A percentile compares a stretch with the other conserved stretches of the same genome.
These are phyloP conservation scores for Amorphotheca resinae DNA, from an alignment of 495 filamentous ascomycete genomes.

Conservation along the genomic window DNA sequence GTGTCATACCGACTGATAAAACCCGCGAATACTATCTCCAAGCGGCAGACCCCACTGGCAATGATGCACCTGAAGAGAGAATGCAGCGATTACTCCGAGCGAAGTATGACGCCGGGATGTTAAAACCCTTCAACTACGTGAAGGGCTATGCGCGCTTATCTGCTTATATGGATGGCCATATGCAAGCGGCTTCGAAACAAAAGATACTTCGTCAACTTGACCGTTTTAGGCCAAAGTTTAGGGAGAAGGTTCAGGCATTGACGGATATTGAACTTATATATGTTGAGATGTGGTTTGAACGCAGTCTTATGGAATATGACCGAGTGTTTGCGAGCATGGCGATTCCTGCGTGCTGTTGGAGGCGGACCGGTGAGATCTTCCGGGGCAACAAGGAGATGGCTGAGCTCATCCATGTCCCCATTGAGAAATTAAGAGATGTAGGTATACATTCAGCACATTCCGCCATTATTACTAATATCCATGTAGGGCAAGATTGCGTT, in stretches of 20 bases:
- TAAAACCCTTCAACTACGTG: constrained; percentile 96
- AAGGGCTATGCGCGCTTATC: constrained; percentile 86
- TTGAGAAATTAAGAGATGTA: constrained; percentile 84
- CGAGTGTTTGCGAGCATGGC: constrained; percentile 98
- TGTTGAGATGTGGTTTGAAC: constrained; percentile 98
- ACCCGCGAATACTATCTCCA: constrained; percentile 93
- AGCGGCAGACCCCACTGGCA: constrained; percentile 86
- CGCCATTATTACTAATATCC: constrained; percentile 2
- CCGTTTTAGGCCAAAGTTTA: constrained; percentile 87
- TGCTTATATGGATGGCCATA: constrained; percentile 79
- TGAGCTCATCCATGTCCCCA: constrained; percentile 84
- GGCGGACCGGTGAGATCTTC: constrained; percentile 93
- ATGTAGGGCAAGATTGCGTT: constrained; percentile 84
- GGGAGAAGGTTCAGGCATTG: constrained; percentile 81
- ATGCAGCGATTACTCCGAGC: constrained; percentile 92
- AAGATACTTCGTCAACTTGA: constrained; percentile 85
- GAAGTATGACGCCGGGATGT: constrained; percentile 85
- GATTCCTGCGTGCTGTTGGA: constrained; percentile 94
- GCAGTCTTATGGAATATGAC: constrained; percentile 89
- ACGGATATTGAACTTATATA: constrained; percentile 86
- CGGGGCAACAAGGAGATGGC: constrained; percentile 98
- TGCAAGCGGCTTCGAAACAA: constrained; percentile 63
- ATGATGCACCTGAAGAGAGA: constrained; percentile 81
- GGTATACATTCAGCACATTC: constrained; percentile 23
- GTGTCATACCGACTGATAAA: constrained; percentile 58